phyloP scores from a whole-genome alignment of 495 filamentous ascomycete species.

The Penicillium canariense region DNA sequence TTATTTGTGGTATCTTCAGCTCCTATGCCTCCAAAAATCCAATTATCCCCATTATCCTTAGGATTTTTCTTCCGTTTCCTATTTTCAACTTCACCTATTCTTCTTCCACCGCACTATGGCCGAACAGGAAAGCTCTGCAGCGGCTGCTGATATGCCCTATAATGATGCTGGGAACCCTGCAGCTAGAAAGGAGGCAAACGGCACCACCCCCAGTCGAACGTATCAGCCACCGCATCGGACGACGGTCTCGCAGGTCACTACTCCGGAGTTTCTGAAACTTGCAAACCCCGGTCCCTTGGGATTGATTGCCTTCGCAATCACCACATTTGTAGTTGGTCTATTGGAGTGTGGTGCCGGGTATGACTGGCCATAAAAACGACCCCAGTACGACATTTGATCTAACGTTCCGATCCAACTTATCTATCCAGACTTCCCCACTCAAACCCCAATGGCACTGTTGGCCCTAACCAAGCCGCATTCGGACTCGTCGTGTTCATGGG shows the following conservation, averaged over 20 bases:
- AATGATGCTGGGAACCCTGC: background rate
- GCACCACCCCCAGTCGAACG: background rate
- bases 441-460: background rate
- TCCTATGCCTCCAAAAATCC: too few relatives aligned
- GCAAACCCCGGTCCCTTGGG: background rate
- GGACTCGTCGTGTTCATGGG: constrained; percentile 15
- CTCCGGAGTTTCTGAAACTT: background rate
- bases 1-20: background rate
- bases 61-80: too few relatives aligned
- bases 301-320: background rate
- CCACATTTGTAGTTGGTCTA: background rate
- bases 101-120: background rate
- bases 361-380: background rate
- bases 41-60: too few relatives aligned
- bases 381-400: too few relatives aligned
- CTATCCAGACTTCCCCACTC: background rate
- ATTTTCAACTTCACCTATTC: background rate
- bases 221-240: background rate
- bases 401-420: background rate
- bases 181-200: background rate
- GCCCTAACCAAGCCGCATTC: constrained; percentile 13
- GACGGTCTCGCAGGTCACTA: background rate
- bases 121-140: background rate
- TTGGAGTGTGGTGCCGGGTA: background rate
- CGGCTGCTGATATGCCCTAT: background rate